These are phyloP conservation scores for Macadamia tetraphylla DNA, from an alignment of 164 flowering plant species.

Conservation along the genomic window DNA sequence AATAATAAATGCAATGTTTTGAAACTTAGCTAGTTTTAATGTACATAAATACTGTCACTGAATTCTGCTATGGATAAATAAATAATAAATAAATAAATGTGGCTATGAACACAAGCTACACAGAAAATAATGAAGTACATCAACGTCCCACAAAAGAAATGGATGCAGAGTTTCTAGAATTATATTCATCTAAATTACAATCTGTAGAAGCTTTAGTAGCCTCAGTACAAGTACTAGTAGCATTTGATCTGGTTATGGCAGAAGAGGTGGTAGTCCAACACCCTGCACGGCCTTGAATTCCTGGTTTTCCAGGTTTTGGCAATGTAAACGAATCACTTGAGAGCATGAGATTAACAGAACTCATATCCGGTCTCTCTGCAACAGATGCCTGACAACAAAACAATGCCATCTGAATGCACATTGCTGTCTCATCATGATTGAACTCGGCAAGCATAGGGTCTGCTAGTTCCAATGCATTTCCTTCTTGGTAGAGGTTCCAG, in stretches of 20 bases:
- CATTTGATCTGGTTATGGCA: slow-evolving; percentile 27
- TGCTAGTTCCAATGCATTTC: slow-evolving; percentile 42
- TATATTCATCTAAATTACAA: slow-evolving; percentile 42
- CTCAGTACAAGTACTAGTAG: slow-evolving; percentile 16
- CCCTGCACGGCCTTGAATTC: slow-evolving; percentile 57
- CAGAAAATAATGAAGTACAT: slow-evolving; percentile 22
- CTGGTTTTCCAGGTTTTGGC: slow-evolving; percentile 74
- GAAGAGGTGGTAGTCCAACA: slow-evolving; percentile 41
- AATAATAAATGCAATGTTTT: too few relatives aligned
- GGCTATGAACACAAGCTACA: neutral
- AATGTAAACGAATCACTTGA: slow-evolving; percentile 60
- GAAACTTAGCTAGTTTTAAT: neutral
- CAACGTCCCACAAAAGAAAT: slow-evolving; percentile 74
- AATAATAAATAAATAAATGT: too few relatives aligned
- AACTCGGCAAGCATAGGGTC: slow-evolving; percentile 43
- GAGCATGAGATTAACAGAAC: slow-evolving; percentile 59
- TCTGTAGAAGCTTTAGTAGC: slow-evolving; percentile 26
- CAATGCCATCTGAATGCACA: slow-evolving; percentile 74
- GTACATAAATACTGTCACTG: neutral
- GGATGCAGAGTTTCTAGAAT: slow-evolving; percentile 64
- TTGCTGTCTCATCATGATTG: slow-evolving; percentile 45
- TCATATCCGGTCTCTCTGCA: slow-evolving; percentile 69
- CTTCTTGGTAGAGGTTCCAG: slow-evolving; percentile 54
- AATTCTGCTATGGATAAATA: too few relatives aligned
- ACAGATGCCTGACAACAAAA: slow-evolving; percentile 66